Base-by-base conservation (phyloP, 495 filamentous ascomycete species). In the Xylaria scruposa region DNA sequence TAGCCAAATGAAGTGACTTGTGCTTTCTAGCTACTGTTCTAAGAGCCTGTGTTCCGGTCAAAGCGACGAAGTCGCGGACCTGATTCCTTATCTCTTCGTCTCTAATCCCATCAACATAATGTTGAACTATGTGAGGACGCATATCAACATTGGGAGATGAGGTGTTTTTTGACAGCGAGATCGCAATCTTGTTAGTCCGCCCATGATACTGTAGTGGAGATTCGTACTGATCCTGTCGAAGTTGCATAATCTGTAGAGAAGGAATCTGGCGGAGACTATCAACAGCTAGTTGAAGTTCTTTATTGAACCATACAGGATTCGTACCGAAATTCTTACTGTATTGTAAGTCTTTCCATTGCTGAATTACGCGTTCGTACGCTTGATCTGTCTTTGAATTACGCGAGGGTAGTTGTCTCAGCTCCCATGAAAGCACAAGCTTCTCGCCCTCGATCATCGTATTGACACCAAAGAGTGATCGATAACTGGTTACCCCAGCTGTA, bases 391-490 rank as follows among this genome's bases (percentile, higher is more conserved):
- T 70, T 0, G 76, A 66, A 64, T 81, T 78, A 36, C 59, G 69
- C 72, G 84, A 83, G 8, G 21, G 63, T 13, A 85, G 42, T 12
- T 74, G 64, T 19, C 83, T 81, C 24, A 64, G 71, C 38, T 87
- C 85, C 83, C 82, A 89, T 12, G 78, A 71, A 70, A 81, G 72
- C 7, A 81, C 78, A 40, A 87, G 73, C 8, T 74, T 72, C 70
- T 88, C 87, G 21, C 87, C 87, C 67, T 90, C 88, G 6, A 83
- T 72, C 44, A 88, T 84, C n/a, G 74, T 81, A 62, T 81, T 77
- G 1, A 84, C 78, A 0, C 86, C 85, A 26, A 75, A 70, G 0
- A 90, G 84, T 4, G 86, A 85, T 21, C 85, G 82, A 60, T 76
- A 69, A 62, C 81, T 72, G 24, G 66, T 68, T 10, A 68, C 31